A percentile compares a stretch with the other conserved stretches of the same genome.
Evolutionary conservation across 1,139 yeast species (phyloP).

Genomic region (Blastobotrys raffinosifermentans): DNA sequence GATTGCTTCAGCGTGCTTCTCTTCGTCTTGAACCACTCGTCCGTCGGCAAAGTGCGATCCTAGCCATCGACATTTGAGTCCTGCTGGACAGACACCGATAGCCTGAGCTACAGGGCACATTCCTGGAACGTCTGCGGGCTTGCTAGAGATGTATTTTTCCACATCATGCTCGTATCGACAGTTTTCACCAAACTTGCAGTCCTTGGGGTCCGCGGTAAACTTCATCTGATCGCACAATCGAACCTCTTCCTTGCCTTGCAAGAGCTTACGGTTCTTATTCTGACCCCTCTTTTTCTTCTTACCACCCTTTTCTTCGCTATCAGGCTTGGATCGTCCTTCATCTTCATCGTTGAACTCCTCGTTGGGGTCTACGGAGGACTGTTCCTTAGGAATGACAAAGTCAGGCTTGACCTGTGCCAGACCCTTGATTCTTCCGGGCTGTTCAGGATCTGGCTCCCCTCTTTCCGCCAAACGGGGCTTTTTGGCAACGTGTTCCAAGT

Average conservation of each 20-base stretch:
- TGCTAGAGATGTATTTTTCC: slow-evolving; percentile 52
- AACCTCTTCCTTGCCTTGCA: slow-evolving; percentile 60
- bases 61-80: slow-evolving; percentile 89
- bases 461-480: slow-evolving; percentile 9
- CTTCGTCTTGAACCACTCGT: slow-evolving; percentile 42
- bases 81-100: slow-evolving; percentile 87
- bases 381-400: slow-evolving; percentile 14
- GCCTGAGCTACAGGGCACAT: slow-evolving; percentile 77
- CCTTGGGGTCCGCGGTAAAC: slow-evolving; percentile 24
- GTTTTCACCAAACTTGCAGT: slow-evolving; percentile 64
- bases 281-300: slow-evolving; percentile 68
- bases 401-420: slow-evolving; percentile 25
- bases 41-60: slow-evolving; percentile 58
- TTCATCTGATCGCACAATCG: slow-evolving; percentile 61
- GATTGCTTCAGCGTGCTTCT: slow-evolving; percentile 35
- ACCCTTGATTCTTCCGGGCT: slow-evolving; percentile 17
- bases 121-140: slow-evolving; percentile 68
- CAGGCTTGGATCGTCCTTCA: slow-evolving; percentile 41
- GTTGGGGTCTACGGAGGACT: slow-evolving; percentile 11
- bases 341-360: slow-evolving; percentile 43
- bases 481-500: slow-evolving; percentile 11
- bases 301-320: slow-evolving; percentile 41
- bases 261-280: slow-evolving; percentile 78
- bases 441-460: slow-evolving; percentile 2
- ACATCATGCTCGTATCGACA: slow-evolving; percentile 80